Conservation (phyloP, 2,329 filamentous ascomycete genomes). For the Fusarium brevicatenulatum region DNA sequence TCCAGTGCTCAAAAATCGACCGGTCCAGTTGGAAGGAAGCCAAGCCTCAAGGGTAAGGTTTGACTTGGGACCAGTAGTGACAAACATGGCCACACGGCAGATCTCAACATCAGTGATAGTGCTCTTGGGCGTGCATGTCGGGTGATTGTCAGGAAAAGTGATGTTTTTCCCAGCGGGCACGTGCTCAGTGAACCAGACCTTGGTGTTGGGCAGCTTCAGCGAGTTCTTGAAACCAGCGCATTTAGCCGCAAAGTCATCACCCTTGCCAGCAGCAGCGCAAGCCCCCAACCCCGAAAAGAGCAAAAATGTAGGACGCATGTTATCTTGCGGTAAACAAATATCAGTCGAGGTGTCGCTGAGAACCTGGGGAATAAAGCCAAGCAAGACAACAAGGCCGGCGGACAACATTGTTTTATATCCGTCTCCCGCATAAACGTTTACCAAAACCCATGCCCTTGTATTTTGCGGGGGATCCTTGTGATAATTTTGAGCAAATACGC, state of each 20-base stretch:
- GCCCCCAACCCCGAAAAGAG: conserved; percentile 14
- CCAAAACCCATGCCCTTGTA: neutral
- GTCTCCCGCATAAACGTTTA: conserved; percentile 16
- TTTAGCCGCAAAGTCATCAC: conserved; percentile 19
- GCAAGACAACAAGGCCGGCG: neutral
- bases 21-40: conserved; percentile 59
- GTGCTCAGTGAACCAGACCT: conserved; percentile 34
- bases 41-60: conserved; percentile 53
- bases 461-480: neutral
- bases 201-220: conserved; percentile 29
- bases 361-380: neutral
- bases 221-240: conserved; percentile 22
- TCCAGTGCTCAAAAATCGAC: conserved; percentile 59
- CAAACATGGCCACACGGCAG: conserved; percentile 33
- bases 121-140: conserved; percentile 23
- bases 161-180: conserved; percentile 25
- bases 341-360: neutral
- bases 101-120: conserved; percentile 27
- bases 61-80: conserved; percentile 23
- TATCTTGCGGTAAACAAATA: conserved; percentile 2
- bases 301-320: conserved; percentile 13
- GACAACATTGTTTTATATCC: conserved; percentile 13
- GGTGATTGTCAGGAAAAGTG: conserved; percentile 25
- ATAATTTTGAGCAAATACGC: neutral
- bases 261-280: conserved; percentile 3